Evolutionary conservation across 1,139 yeast genomes (phyloP), one percentile per base, ranked within the genome.

Genomic region (Blastobotrys aristatus): DNA sequence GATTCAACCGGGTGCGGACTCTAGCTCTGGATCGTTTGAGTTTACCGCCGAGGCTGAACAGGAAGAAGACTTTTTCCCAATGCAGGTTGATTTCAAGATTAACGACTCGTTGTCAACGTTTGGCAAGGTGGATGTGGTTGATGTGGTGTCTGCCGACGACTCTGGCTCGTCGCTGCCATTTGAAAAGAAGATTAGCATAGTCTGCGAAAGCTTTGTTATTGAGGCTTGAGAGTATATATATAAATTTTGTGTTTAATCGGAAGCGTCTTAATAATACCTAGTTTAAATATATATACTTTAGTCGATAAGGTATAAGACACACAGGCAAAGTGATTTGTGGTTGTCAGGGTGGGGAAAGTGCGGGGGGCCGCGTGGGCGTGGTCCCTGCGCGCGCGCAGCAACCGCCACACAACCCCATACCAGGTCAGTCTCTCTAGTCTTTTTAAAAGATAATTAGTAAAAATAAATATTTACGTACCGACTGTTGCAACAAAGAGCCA

Each of bases 51-150:
- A 82, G 55, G 85, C 83, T 7, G 80, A 74, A 43, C 81, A 79
- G 52, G 97, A 92, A 66, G 96, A 89, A 54, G 77, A 82, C 18
- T 74, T 92, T 61, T 90, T 89, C 85, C 98, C 98, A 53, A 80
- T 92, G 75, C 79, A 79, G 57, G 76, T 87, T 35, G 67, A 70
- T 47, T 81, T 82, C 64, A 56, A 57, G 20, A 64, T 68, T 41
- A 60, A 63, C 40, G 70, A 65, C 21, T 63, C 65, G 34, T 47
- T 57, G 32, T 55, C 66, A 32, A 69, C 76, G 18, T 62, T 75
- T 48, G 76, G 79, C 47, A 68, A 70, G 31, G 72, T 79, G 40
- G 72, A 68, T 46, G 73, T 78, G 40, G 58, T 65, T n/a, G 73
- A 67, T 48, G 73, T 76, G 46, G 69, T 67, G 16, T 63, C 66